Evolutionary conservation across 2,329 filamentous ascomycete species (phyloP), one percentile per base, ranked within the genome.

Genomic region (Diplodia intermedia): DNA sequence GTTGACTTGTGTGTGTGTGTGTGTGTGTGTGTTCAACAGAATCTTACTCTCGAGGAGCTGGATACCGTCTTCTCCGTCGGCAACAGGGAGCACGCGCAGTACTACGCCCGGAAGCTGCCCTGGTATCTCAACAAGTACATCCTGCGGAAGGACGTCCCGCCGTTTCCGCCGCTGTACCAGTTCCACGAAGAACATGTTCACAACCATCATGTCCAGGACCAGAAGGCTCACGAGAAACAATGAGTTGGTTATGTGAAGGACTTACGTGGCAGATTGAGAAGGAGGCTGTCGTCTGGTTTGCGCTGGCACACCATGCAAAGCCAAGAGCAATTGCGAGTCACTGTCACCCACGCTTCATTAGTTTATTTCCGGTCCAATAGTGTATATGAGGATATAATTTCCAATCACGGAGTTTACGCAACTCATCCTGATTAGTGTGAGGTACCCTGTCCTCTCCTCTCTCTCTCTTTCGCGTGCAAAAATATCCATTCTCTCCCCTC

Each of bases 41-140:
- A 75, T 75, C 57, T 77, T 6, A 82, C 82, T 0, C 79, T 84
- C 18, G 82, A 84, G 71, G 82, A 84, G 69, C 76, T 84, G 18
- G 82, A 84, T 69, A 84, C 84, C 70, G 79, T 85, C 67, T 86
- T 86, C 69, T 83, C 79, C n/a, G 79, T 83, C 0, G 79, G 81
- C 1, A 80, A 79, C 0, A 71, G 76, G n/a, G 78, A 73, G 4
- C 81, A 82, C 69, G 79, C 79, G 70, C 73, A 72, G n/a, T 82
- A 81, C 66, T 78, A 81, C 68, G 67, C 73, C 43, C 72, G 70
- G 61, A 78, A 77, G 68, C 70, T 82, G 50, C 82, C 83, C 2
- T 85, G 79, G 77, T 85, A 79, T 75, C 76, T 84, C 72, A 79
- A 82, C 70, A 78, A 77, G 11, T 82, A 80, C 57, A 69, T 83